These are phyloP conservation scores for Astrocystis sublimbata DNA, from an alignment of 495 filamentous ascomycete genomes.

Conservation along the genomic window DNA sequence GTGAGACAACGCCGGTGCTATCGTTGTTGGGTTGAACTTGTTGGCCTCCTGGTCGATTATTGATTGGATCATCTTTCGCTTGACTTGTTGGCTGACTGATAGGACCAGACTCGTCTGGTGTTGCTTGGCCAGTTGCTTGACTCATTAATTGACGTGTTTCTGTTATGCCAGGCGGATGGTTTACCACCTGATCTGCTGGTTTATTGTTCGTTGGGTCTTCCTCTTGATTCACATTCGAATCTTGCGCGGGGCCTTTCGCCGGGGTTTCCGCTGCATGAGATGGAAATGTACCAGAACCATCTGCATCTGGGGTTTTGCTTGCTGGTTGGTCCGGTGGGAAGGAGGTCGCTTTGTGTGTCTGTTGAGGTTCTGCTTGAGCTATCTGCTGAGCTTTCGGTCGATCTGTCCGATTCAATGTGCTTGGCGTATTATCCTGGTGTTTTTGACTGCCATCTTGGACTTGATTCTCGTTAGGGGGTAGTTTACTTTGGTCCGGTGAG, in stretches of 20 bases:
- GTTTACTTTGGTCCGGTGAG: neutral
- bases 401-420: neutral
- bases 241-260: too few relatives aligned
- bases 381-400: neutral
- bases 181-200: too few relatives aligned
- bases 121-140: too few relatives aligned
- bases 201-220: too few relatives aligned
- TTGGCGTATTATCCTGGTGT: neutral
- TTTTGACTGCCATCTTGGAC: neutral
- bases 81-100: neutral
- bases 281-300: too few relatives aligned
- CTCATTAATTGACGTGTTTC: too few relatives aligned
- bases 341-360: neutral
- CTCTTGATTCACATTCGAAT: too few relatives aligned
- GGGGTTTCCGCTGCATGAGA: too few relatives aligned
- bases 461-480: neutral
- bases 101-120: too few relatives aligned
- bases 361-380: neutral
- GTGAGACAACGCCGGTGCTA: neutral
- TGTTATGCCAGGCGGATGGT: too few relatives aligned
- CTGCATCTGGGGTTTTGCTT: too few relatives aligned
- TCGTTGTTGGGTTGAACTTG: neutral
- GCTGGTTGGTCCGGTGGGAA: too few relatives aligned
- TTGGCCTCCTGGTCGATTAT: neutral
- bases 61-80: neutral